phyloP scores from a whole-genome alignment of 805 yeast species.

The Cyberlindnera misumaiensis region DNA sequence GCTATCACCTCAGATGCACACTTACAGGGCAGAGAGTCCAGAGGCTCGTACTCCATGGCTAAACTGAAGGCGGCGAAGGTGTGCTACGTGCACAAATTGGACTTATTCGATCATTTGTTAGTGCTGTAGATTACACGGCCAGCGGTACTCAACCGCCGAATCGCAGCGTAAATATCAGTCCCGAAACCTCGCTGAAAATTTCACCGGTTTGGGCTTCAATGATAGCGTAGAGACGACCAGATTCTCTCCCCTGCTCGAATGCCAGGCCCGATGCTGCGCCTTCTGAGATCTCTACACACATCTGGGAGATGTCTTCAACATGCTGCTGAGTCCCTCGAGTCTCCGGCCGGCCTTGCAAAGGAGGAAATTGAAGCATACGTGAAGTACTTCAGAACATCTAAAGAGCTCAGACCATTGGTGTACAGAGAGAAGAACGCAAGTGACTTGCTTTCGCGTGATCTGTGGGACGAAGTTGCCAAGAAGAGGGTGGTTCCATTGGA shows the following conservation, averaged over 20 bases:
- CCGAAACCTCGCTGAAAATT: no score
- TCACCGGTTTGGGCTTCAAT: no score
- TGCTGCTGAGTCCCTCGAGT: conserved; percentile 1
- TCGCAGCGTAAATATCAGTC: no score
- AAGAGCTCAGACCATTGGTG: conserved; percentile 29
- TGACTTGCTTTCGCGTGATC: conserved; percentile 31
- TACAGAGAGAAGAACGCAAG: conserved; percentile 35
- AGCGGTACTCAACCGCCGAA: no score
- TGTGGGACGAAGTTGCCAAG: conserved; percentile 30
- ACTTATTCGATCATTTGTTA: no score
- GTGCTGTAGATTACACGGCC: no score
- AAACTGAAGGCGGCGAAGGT: no score
- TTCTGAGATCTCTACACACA: conserved; percentile 11
- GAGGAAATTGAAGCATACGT: conserved; percentile 26
- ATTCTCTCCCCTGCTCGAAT: no score
- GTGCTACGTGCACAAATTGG: no score
- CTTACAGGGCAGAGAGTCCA: conserved; percentile 37
- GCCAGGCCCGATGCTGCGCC: background rate
- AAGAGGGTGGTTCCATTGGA: conserved; percentile 27
- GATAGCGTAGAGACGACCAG: no score
- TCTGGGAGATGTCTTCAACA: conserved; percentile 10
- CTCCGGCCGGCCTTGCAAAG: conserved; percentile 12
- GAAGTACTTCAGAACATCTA: conserved; percentile 28
- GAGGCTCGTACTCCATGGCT: conserved; percentile 26
- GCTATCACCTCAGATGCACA: conserved; percentile 3